Evolutionary conservation across 352 stramenopile genomes (phyloP).

Genomic region (Plasmopara viticola): DNA sequence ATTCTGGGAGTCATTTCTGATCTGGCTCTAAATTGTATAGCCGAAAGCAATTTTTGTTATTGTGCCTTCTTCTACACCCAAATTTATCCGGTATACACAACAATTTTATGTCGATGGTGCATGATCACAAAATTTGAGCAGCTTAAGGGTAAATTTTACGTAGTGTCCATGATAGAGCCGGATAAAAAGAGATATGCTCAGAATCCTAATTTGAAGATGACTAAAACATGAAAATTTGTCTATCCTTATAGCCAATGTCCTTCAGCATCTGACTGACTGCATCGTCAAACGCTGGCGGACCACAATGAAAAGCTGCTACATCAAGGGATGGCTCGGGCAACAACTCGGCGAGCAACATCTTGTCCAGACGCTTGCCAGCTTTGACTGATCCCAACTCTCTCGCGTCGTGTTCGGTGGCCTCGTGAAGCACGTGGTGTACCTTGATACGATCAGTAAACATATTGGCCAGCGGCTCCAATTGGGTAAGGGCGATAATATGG

Average conservation of each 20-base stretch:
- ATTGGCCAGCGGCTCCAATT: conserved; percentile 70
- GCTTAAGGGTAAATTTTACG: too few species aligned
- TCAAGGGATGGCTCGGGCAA: conserved; percentile 33
- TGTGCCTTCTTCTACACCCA: too few species aligned
- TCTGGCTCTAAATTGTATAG: too few species aligned
- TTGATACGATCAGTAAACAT: conserved; percentile 65
- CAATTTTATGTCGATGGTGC: too few species aligned
- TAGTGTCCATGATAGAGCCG: too few species aligned
- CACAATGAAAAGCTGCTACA: conserved; percentile 66
- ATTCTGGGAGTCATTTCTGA: too few species aligned
- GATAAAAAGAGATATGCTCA: background rate
- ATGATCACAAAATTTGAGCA: too few species aligned
- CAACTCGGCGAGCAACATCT: conserved; percentile 35
- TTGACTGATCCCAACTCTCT: conserved; percentile 46
- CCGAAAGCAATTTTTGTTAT: too few species aligned
- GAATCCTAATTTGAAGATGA: background rate
- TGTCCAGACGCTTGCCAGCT: conserved; percentile 42
- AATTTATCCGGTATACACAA: too few species aligned
- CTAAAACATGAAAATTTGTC: conserved; percentile 45
- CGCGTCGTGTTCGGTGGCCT: conserved; percentile 35
- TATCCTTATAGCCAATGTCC: conserved; percentile 38
- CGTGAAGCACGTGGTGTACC: conserved; percentile 60
- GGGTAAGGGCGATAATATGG: conserved; percentile 62
- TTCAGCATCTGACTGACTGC: conserved; percentile 37
- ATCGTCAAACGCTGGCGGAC: conserved; percentile 67